A percentile compares a stretch with the other conserved stretches of the same genome.
Conservation (phyloP, 306 rosid species). For the Cicer yamashitae region DNA sequence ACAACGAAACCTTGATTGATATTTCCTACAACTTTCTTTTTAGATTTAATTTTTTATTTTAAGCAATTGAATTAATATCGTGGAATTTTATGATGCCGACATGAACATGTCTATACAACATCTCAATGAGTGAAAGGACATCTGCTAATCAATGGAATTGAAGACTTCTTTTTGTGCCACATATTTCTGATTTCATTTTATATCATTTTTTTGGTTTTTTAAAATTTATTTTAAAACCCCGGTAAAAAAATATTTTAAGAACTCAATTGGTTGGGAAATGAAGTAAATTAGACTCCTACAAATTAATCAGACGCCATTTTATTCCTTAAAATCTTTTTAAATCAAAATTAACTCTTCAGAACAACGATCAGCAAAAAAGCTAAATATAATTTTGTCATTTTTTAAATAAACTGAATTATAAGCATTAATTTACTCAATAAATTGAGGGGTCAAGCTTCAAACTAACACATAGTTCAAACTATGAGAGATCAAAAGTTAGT, state of each 20-base stretch:
- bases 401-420: neutral
- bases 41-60: neutral
- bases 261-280: neutral
- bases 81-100: constrained; percentile 39
- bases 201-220: constrained; percentile 1
- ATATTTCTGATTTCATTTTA: constrained; percentile 28
- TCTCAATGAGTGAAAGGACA: constrained; percentile 39
- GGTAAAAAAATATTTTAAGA: too few species aligned
- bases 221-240: neutral
- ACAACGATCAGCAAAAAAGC: constrained; percentile 21
- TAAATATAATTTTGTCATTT: neutral
- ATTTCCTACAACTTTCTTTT: neutral
- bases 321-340: constrained; percentile 37
- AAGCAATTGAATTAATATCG: constrained; percentile 5
- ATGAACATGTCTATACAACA: constrained; percentile 34
- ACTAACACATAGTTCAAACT: too few species aligned
- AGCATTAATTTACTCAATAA: too few species aligned
- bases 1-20: neutral
- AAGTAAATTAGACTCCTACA: constrained; percentile 20
- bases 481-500: too few species aligned
- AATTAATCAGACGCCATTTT: constrained; percentile 6
- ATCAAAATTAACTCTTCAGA: constrained; percentile 20
- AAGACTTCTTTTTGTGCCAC: constrained; percentile 30
- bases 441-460: too few species aligned
- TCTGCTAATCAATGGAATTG: constrained; percentile 4